phyloP scores from a whole-genome alignment of 768 basidiomycete species.

The Roridomyces roridus region DNA sequence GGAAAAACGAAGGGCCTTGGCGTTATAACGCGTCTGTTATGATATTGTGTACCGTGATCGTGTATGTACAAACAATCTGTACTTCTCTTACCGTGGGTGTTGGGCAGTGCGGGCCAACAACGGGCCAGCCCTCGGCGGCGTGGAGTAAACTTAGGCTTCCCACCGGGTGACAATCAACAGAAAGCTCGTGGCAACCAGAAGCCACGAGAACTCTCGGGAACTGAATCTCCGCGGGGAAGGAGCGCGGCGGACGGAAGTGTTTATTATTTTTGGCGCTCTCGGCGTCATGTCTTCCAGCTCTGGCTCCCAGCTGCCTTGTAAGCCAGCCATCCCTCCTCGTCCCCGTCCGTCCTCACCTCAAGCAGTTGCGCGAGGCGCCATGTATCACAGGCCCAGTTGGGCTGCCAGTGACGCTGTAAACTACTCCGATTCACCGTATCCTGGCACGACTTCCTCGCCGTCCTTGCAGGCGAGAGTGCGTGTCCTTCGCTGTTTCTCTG shows the following conservation, averaged over 20 bases:
- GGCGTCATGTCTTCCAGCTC: conserved; percentile 1
- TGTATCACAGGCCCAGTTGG: conserved; percentile 22
- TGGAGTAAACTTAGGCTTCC: no score
- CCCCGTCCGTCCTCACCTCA: not conserved
- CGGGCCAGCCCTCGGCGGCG: no score
- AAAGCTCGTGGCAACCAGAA: no score
- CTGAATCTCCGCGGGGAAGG: no score
- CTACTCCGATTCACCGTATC: conserved; percentile 29
- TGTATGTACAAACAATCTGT: not conserved
- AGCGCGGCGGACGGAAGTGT: not conserved
- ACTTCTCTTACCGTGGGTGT: no score
- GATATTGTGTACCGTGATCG: conserved; percentile 5
- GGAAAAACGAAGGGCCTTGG: conserved; percentile 95
- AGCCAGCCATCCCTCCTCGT: not conserved
- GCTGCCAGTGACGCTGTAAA: conserved; percentile 4
- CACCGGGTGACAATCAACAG: no score
- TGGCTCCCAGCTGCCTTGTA: conserved; percentile 5
- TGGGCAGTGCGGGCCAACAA: no score
- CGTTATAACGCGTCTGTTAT: conserved; percentile 65
- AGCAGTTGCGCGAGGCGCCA: conserved; percentile 11
- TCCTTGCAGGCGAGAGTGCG: conserved; percentile 23
- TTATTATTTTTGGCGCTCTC: not conserved
- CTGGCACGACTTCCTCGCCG: conserved; percentile 14
- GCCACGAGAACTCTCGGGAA: no score
- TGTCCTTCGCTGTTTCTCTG: conserved; percentile 13